Base-by-base conservation (phyloP, 2,329 filamentous ascomycete species). In the Helminthosporium solani region DNA sequence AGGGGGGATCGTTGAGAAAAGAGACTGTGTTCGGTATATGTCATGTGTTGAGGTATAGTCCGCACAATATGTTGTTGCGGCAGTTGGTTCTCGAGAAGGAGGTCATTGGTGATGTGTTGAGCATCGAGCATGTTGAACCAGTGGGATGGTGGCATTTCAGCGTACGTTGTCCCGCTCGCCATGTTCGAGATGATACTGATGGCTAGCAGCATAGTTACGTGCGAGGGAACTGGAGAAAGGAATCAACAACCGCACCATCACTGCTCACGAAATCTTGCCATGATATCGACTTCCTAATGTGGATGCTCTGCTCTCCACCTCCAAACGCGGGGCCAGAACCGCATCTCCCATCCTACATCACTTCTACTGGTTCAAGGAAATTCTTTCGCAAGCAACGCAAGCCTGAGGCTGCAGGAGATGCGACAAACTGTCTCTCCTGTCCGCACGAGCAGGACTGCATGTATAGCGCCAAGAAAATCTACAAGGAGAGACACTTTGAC, bases 221-320 rank as follows among this genome's bases (percentile, higher is more conserved):
- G 16, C 16, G 47, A 36, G 94, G 94, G 14, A 96, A 97, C 71
- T 97, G 94, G 94, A 83, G 92, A 5, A 88, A 88, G 52, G 84
- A 89, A 55, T 85, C 83, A 0, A 85, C 75, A 4, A 85, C 80
- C n/a, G 91, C 81, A 19, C 92, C 85, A 6, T 92, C 88, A 1
- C 77, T 99, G 1, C 78, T 99, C 23, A 96, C 92, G 2, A 99
- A 97, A 72, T 95, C 89, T 48, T 97, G 94, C 58, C 94, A 99
- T 62, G 94, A 99, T 59, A 88, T 99, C 40, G 94, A 99, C 64
- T 83, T 97, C 46, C 73, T 97, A 3, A 76, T 97, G 14, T 99
- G 94, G 94, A 74, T 97, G 37, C 78, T 97, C 9, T 92, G 86
- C 63, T 89, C 88, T 1, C 88, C 89, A 0, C 69, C 79, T 0